Evolutionary conservation across 2,329 filamentous ascomycete genomes (phyloP), one percentile per base, ranked within the genome.

Genomic region (Penicillium sp.): DNA sequence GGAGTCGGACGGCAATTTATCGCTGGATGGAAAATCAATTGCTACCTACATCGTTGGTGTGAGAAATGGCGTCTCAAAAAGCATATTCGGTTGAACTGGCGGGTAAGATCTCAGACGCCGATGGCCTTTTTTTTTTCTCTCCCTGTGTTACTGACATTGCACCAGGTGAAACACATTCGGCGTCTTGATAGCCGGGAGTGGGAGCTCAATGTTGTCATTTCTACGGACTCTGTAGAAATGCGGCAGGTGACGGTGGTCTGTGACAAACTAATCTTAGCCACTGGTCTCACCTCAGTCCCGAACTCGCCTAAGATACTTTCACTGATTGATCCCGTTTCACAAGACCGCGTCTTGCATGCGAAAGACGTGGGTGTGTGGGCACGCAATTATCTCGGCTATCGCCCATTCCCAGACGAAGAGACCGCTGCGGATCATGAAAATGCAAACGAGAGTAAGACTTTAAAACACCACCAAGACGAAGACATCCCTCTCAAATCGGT

Each of bases 251-350:
- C 41, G 0, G 33, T 63, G 5, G 44, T 58, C 6, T 63, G 60
- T 36, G 60, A 65, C 32, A 64, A 63, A 28, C 48, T 65, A 11
- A 55, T 63, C 5, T 25, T 65, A 4, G 61, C 62, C 7, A 61
- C 60, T 0, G 61, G 62, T 5, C 42, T 65, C 5, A 62, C 58
- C 4, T 62, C 61, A 0, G 47, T 59, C 24, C 61, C 61, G 8
- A 59, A 58, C 32, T 25, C 54, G 3, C 62, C 62, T 0, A 29
- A 45, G 1, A 46, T 55, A 1, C 32, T 12, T 1, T 18, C 36
- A 7, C 24, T 26, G 5, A n/a, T 6, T 3, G 28, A 12, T 13
- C 45, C 12, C 3, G 34, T 27, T 3, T 32, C 28, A 7, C 18
- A 18, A 18, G 9, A 37, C 4, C 46, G 49, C 9, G 45, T 51